Conservation (phyloP, 1,284 basidiomycete species). For the Salmacisia buchloeana region DNA sequence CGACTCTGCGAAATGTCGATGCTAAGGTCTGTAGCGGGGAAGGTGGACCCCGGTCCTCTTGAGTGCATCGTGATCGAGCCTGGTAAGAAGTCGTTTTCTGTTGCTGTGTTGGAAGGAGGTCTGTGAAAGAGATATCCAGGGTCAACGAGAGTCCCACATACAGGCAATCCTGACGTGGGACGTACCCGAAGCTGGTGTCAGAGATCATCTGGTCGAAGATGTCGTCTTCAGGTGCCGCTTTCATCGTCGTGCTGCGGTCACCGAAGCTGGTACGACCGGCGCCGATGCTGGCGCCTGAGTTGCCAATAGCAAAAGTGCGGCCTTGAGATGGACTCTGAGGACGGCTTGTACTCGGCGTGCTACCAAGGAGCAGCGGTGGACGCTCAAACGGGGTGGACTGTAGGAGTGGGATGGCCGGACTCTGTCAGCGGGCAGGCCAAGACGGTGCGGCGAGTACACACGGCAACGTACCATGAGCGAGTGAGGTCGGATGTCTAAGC, state of each 20-base stretch:
- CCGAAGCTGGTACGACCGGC: not conserved
- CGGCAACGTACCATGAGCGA: too few species aligned
- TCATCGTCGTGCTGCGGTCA: constrained; percentile 16
- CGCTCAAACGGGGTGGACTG: too few species aligned
- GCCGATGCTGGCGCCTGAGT: not conserved
- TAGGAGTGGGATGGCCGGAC: too few species aligned
- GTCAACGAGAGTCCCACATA: constrained; percentile 18
- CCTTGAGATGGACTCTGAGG: too few species aligned
- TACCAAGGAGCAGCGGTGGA: too few species aligned
- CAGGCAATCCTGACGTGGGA: constrained; percentile 15
- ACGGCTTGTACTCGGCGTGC: too few species aligned
- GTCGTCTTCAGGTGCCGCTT: constrained; percentile 30
- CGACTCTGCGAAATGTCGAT: constrained; percentile 20
- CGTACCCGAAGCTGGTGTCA: constrained; percentile 31
- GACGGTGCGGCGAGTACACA: too few species aligned
- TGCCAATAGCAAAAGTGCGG: too few species aligned
- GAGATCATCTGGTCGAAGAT: constrained; percentile 45
- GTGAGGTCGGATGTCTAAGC: too few species aligned
- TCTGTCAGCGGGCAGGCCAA: too few species aligned
- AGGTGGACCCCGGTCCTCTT: not conserved
- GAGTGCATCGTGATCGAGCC: constrained; percentile 10
- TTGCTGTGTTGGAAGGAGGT: constrained; percentile 20
- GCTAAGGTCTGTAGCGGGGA: not conserved
- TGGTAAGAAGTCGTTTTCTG: constrained; percentile 1
- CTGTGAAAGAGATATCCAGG: constrained; percentile 8